Conservation (phyloP, 2,329 filamentous ascomycete genomes). For the Onygena corvina region DNA sequence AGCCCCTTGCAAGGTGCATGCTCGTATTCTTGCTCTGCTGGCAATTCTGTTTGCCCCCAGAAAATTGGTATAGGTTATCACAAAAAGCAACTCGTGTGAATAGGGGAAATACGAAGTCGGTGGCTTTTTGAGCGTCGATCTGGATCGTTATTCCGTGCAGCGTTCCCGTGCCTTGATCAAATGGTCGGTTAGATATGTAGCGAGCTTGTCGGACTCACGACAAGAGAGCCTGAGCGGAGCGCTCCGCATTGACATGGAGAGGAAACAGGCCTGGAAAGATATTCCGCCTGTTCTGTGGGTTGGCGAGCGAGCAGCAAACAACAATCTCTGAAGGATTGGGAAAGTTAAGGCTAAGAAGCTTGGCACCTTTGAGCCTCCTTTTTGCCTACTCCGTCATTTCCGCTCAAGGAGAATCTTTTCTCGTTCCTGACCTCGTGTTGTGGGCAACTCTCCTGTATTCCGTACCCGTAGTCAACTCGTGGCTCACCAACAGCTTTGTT, state of each 20-base stretch:
- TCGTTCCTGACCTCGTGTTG: too few species aligned
- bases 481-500: too few species aligned
- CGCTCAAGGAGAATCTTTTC: neutral
- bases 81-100: neutral
- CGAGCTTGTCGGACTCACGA: neutral
- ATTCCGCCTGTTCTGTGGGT: neutral
- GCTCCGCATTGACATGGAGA: too few species aligned
- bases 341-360: constrained; percentile 3
- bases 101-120: constrained; percentile 3
- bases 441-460: too few species aligned
- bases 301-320: neutral
- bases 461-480: too few species aligned
- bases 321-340: neutral
- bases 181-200: neutral
- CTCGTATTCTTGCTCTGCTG: neutral
- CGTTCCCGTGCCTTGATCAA: neutral
- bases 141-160: neutral
- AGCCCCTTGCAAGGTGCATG: neutral
- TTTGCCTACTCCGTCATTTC: neutral
- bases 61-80: neutral
- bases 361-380: constrained; percentile 6
- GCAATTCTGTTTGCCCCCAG: neutral
- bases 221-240: too few species aligned
- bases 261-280: too few species aligned
- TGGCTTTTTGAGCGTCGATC: constrained; percentile 4